These are phyloP conservation scores for Guyanaporus albipodus DNA, from an alignment of 768 basidiomycete species.

Conservation along the genomic window DNA sequence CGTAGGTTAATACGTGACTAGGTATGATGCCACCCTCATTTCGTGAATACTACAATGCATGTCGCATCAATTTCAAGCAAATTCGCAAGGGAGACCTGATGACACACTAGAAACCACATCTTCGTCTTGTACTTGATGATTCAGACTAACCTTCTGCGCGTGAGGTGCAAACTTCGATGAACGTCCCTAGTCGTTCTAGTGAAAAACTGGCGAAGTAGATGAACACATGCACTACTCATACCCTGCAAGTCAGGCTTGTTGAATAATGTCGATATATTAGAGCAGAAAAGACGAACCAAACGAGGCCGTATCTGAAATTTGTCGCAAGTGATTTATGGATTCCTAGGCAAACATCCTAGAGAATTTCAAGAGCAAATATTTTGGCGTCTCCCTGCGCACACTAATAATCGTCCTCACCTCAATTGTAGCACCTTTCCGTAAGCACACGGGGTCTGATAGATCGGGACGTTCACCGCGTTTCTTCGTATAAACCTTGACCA, in stretches of 20 bases:
- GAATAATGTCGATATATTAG: not conserved
- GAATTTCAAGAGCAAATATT: not conserved
- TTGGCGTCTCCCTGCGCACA: not conserved
- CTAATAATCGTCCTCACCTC: conserved; percentile 48
- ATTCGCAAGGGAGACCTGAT: not conserved
- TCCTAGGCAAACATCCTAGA: conserved; percentile 82
- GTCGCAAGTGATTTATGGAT: conserved; percentile 86
- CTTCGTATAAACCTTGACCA: conserved; percentile 95
- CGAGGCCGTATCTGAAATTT: conserved; percentile 92
- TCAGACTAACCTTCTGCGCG: conserved; percentile 88
- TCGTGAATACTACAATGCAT: conserved; percentile 28
- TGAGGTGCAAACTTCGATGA: conserved; percentile 93
- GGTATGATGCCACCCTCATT: no score
- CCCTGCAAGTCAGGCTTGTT: conserved; percentile 20
- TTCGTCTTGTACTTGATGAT: conserved; percentile 81
- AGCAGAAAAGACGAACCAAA: conserved; percentile 59
- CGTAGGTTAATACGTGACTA: no score
- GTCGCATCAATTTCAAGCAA: not conserved
- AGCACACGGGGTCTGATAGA: conserved; percentile 82
- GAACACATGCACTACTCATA: conserved; percentile 6
- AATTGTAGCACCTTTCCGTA: conserved; percentile 89
- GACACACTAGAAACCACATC: conserved; percentile 85
- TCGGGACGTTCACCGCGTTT: conserved; percentile 95
- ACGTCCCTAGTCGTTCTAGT: conserved; percentile 62
- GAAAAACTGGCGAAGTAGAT: not conserved